Evolutionary conservation across 192 early-diverging fungal species (phyloP).

Genomic region (Backusella luteola): DNA sequence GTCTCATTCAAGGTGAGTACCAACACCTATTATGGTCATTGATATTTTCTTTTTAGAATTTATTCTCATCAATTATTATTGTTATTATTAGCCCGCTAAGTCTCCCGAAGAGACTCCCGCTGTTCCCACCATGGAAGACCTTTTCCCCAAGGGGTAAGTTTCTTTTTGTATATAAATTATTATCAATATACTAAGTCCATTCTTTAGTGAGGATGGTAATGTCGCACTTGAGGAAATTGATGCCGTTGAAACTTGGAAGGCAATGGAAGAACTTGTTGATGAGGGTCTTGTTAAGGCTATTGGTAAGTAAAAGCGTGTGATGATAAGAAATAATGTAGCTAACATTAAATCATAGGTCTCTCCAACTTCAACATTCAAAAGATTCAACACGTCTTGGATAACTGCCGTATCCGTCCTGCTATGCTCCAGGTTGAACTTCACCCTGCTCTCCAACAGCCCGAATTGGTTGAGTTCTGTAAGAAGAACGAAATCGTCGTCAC

Average conservation of each 20-base stretch:
- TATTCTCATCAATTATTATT: neutral
- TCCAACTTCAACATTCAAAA: slow-evolving; percentile 60
- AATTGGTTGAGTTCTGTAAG: slow-evolving; percentile 74
- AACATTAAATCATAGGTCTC: slow-evolving; percentile 47
- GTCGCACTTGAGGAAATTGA: slow-evolving; percentile 41
- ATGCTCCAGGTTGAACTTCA: slow-evolving; percentile 87
- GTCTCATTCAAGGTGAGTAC: slow-evolving; percentile 45
- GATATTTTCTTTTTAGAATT: neutral
- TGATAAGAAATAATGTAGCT: neutral
- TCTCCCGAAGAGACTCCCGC: slow-evolving; percentile 25
- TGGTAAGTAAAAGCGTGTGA: slow-evolving; percentile 11
- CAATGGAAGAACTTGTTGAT: slow-evolving; percentile 70
- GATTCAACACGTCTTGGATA: slow-evolving; percentile 33
- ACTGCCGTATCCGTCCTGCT: slow-evolving; percentile 52
- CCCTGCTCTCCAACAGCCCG: slow-evolving; percentile 67
- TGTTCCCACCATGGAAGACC: slow-evolving; percentile 22
- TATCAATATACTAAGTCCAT: neutral
- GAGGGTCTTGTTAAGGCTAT: slow-evolving; percentile 55
- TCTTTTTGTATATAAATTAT: neutral
- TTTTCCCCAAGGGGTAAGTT: slow-evolving; percentile 35
- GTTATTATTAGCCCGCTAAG: slow-evolving; percentile 4
- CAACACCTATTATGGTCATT: neutral
- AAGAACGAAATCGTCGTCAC: slow-evolving; percentile 69
- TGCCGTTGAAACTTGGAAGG: slow-evolving; percentile 63
- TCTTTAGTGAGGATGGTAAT: slow-evolving; percentile 26